Evolutionary conservation across 2,329 filamentous ascomycete genomes (phyloP), one percentile per base, ranked within the genome.

Genomic region (Diplodia scrobiculata): DNA sequence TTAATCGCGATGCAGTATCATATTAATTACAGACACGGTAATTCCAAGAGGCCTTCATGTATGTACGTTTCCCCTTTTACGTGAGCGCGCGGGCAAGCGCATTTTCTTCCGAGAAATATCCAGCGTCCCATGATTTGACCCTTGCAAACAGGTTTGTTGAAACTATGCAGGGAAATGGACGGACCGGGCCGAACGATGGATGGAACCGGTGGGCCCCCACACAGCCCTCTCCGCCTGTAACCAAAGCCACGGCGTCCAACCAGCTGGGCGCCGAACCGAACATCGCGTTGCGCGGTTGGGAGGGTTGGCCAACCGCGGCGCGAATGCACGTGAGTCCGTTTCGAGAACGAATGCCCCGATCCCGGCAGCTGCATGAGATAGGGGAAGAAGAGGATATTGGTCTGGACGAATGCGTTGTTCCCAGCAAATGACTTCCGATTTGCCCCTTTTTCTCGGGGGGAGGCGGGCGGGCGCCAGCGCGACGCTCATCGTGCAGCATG

Each of bases 111-210:
- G 52, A 38, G 32, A 21, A 54, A 54, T 36, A 21, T n/a, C 52
- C 52, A 54, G n/a, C 17, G 2, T 11, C 10, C 25, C 52, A 38
- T 54, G n/a, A 32, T 14, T 11, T 25, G 32, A 54, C n/a, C 41
- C 41, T 45, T n/a, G 41, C 17, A 45, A 19, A 45, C 34, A 10
- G 10, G 7, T 11, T 36, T 36, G 3, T 36, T 36, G 17, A 2
- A 2, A 7, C 41, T 19, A 45, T 45, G 41, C 41, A 45, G 41
- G 41, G 41, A 29, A 32, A 32, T 13, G 32, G 52, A 19, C 55
- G 55, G 55, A 48, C 55, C 55, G 55, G 38, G 14, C 55, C 55
- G 55, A 60, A 60, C 38, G 25, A 41, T 34, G 53, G 25, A 25
- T 19, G 50, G 21, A 29, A 17, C 50, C 21, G 25, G 50, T 53